These are phyloP conservation scores for Acephala macrosclerotiorum DNA, from an alignment of 2,329 filamentous ascomycete species.

Conservation along the genomic window DNA sequence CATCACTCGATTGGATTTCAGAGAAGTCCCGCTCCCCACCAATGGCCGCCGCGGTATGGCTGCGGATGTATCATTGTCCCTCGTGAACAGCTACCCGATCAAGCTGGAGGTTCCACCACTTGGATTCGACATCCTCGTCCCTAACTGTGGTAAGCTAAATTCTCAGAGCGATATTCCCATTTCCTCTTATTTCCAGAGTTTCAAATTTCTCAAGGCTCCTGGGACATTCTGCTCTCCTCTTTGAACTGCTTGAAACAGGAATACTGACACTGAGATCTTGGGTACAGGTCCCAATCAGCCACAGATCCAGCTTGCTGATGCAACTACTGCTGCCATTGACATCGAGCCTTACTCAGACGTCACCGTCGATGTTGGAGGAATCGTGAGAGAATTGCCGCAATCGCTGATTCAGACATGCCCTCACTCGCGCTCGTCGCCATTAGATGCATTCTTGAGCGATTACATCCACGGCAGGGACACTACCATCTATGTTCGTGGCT, in stretches of 20 bases:
- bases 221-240: too few relatives aligned
- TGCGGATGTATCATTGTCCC: slow-evolving; percentile 77
- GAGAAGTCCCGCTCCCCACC: slow-evolving; percentile 68
- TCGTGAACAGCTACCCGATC: slow-evolving; percentile 81
- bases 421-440: slow-evolving; percentile 77
- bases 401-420: slow-evolving; percentile 78
- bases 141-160: too few relatives aligned
- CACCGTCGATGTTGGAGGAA: slow-evolving; percentile 71
- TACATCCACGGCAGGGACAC: slow-evolving; percentile 84
- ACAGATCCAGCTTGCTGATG: slow-evolving; percentile 81
- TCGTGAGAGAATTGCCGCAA: slow-evolving; percentile 77
- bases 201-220: too few relatives aligned
- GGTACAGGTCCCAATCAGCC: slow-evolving; percentile 70
- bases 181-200: too few relatives aligned
- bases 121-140: slow-evolving; percentile 84
- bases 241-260: too few relatives aligned
- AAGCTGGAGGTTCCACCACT: slow-evolving; percentile 79
- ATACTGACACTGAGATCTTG: too few relatives aligned
- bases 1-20: slow-evolving; percentile 80
- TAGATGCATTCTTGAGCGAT: slow-evolving; percentile 80
- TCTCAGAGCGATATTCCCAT: too few relatives aligned
- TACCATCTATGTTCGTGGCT: slow-evolving; percentile 84
- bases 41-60: slow-evolving; percentile 67
- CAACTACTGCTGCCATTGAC: slow-evolving; percentile 70
- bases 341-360: slow-evolving; percentile 75